phyloP scores from a whole-genome alignment of 2,329 filamentous ascomycete species.

The Lachnum nothofagi region DNA sequence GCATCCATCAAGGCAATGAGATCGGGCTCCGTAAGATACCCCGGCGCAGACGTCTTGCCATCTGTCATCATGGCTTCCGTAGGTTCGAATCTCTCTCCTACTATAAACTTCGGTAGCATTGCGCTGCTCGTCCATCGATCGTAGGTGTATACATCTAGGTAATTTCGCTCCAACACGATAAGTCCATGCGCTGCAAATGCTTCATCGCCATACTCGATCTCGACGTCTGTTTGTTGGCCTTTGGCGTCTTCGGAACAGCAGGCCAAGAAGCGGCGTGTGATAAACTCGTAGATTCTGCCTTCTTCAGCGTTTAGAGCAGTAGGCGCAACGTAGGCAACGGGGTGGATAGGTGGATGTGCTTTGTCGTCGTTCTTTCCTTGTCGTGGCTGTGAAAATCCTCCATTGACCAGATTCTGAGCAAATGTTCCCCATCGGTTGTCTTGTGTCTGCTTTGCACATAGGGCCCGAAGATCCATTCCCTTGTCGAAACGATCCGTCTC shows the following conservation, averaged over 20 bases:
- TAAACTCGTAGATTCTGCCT: constrained; percentile 81
- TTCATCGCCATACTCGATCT: constrained; percentile 79
- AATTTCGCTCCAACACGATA: constrained; percentile 81
- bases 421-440: constrained; percentile 75
- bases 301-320: constrained; percentile 59
- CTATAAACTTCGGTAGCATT: constrained; percentile 70
- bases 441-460: constrained; percentile 79
- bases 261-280: constrained; percentile 84
- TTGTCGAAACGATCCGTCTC: constrained; percentile 94
- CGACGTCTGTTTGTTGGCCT: constrained; percentile 80
- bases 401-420: constrained; percentile 68
- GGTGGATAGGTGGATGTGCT: constrained; percentile 94
- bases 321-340: constrained; percentile 74
- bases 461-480: constrained; percentile 73
- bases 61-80: constrained; percentile 84
- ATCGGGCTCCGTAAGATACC: constrained; percentile 89
- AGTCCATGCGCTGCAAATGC: constrained; percentile 77
- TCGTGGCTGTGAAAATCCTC: constrained; percentile 75
- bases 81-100: constrained; percentile 79
- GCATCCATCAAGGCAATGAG: constrained; percentile 96
- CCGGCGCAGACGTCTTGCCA: constrained; percentile 80
- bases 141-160: constrained; percentile 91
- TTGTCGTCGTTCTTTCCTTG: constrained; percentile 88
- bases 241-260: constrained; percentile 94
- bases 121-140: constrained; percentile 92